Evolutionary conservation across 176 grass and related monocot species (phyloP), one percentile per base, ranked within the genome.

Genomic region (Ensete glaucum): DNA sequence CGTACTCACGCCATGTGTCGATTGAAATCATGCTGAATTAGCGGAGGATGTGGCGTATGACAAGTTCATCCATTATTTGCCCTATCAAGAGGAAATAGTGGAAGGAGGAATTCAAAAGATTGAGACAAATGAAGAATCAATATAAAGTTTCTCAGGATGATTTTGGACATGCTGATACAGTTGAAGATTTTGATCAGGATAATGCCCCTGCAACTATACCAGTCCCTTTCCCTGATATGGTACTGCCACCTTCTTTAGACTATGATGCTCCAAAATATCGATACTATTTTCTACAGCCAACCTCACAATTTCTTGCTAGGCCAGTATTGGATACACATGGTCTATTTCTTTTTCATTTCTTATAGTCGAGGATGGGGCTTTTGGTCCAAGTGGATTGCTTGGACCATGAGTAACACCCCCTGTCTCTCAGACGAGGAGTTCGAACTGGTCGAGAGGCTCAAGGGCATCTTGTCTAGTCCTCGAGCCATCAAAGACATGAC

Each of bases 61-160:
- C 0, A 0, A 23, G 0, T 23, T 0, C 22, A 0, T 23, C 22
- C 22, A 23, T 23, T 23, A 23, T 23, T 23, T 23, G 22, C 22
- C 22, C 22, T 23, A 23, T 23, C 22, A 23, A 23, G 22, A 23
- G 22, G 86, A 99, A 94, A 75, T 91, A 99, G 71, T 88, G 91
- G 95, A 99, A 90, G 84, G 90, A 99, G n/a, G 91, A 94, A 79
- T 71, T 99, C 49, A 78, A 86, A 67, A 87, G 91, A 81, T 85
- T 99, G 58, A 91, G 87, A 81, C 91, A 99, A 78, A 89, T 99
- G 88, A 99, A 98, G 58, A 93, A 81, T 80, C 87, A 91, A 34
- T 76, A 79, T 1, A 94, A 94, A 83, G 64, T 72, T 69, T 80
- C 80, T 53, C 51, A 85, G 64, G 82, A 87, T 80, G 75, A 77